A percentile compares a stretch with the other conserved stretches of the same genome.
Evolutionary conservation across 495 filamentous ascomycete genomes (phyloP).

Genomic region (Trypethelium eluteriae): DNA sequence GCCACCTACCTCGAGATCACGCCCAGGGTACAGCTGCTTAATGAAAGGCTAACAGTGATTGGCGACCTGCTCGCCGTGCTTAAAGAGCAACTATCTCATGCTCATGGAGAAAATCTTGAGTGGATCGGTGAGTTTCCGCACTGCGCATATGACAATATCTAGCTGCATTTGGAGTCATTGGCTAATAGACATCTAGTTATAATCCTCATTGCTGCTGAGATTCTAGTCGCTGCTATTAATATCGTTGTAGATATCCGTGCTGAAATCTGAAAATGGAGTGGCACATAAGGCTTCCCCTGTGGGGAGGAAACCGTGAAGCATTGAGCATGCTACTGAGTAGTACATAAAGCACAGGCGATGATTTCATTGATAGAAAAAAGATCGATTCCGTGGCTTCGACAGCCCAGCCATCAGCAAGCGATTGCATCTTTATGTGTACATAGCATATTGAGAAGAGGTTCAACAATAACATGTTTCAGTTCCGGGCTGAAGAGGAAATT

Average conservation of each 20-base stretch:
- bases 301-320: neutral
- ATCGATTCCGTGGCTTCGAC: neutral
- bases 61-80: conserved; percentile 88
- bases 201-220: conserved; percentile 90
- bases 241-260: conserved; percentile 93
- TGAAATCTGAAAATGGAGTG: conserved; percentile 44
- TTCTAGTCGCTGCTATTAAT: conserved; percentile 88
- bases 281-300: neutral
- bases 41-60: conserved; percentile 86
- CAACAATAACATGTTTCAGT: neutral
- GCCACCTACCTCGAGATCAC: conserved; percentile 96
- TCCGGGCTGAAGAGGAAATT: neutral
- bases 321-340: neutral
- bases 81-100: conserved; percentile 91
- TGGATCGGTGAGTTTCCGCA: conserved; percentile 50
- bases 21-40: conserved; percentile 82
- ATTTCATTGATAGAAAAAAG: neutral
- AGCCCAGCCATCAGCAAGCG: neutral
- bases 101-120: conserved; percentile 91
- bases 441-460: neutral
- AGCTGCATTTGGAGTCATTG: neutral
- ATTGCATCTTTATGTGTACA: neutral
- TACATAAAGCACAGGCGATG: neutral
- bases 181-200: conserved; percentile 53
- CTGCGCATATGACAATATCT: neutral